Conservation (phyloP, 2,329 filamentous ascomycete genomes). For the Penicillium sp. region DNA sequence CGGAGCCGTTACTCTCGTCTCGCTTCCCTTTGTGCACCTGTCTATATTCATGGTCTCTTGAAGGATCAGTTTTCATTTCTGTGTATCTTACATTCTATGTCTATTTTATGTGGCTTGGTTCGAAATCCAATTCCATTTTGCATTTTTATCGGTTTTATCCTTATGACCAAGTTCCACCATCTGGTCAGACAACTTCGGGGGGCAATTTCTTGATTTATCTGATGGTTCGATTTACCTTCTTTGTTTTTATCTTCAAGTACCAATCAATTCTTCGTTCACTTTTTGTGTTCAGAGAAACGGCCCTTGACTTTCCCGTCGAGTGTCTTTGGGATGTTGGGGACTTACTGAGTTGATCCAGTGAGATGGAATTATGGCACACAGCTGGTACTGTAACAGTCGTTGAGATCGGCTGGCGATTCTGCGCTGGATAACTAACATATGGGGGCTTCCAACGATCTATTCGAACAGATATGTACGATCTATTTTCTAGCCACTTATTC, state of each 20-base stretch:
- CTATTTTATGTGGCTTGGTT: constrained; percentile 25
- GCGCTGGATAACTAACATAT: background rate
- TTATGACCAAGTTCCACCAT: constrained; percentile 8
- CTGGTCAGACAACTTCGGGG: constrained; percentile 7
- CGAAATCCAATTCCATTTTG: constrained; percentile 27
- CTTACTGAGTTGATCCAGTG: background rate
- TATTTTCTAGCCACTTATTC: background rate
- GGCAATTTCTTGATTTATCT: constrained; percentile 9
- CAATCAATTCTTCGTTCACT: constrained; percentile 9
- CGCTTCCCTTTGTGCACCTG: constrained; percentile 15
- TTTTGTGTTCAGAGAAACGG: background rate
- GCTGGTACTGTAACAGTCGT: constrained; percentile 1
- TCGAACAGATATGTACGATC: background rate
- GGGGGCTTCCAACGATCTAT: background rate
- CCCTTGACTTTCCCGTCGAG: background rate
- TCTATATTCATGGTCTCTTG: constrained; percentile 32
- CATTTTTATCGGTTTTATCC: constrained; percentile 17
- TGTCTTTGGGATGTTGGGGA: background rate
- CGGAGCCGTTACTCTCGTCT: constrained; percentile 12
- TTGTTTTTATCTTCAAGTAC: constrained; percentile 7
- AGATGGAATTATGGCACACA: background rate
- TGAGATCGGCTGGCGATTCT: background rate
- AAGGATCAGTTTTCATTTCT: constrained; percentile 31
- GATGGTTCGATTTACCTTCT: constrained; percentile 8
- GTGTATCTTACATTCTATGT: constrained; percentile 38